A percentile compares a stretch with the other conserved stretches of the same genome.
phyloP scores from a whole-genome alignment of 495 filamentous ascomycete species.

The Trypethelium eluteriae region DNA sequence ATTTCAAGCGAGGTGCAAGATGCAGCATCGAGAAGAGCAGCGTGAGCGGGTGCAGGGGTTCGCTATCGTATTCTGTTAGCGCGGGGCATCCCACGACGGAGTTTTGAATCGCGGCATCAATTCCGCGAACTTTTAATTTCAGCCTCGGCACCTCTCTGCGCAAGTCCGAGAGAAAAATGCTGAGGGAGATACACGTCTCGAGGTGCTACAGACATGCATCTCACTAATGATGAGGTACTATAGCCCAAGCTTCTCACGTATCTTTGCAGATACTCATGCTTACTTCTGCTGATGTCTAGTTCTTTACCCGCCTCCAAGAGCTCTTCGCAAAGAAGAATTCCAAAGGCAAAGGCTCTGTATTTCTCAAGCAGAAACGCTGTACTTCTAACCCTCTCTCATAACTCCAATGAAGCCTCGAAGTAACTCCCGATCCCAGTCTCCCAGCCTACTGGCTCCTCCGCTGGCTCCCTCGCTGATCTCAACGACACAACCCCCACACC shows the following conservation, averaged over 20 bases:
- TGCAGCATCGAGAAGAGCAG: not conserved
- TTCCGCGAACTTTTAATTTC: not conserved
- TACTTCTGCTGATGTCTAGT: constrained; percentile 45
- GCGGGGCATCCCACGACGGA: not conserved
- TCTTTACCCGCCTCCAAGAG: constrained; percentile 69
- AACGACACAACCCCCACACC: constrained; percentile 52
- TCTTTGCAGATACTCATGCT: no score
- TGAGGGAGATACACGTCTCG: not conserved
- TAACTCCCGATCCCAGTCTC: constrained; percentile 20
- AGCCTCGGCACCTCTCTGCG: not conserved
- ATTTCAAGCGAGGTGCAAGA: constrained; percentile 11
- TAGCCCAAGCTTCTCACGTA: no score
- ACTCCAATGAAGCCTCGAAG: not conserved
- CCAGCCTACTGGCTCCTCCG: constrained; percentile 21
- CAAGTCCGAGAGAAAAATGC: not conserved
- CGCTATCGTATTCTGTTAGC: not conserved
- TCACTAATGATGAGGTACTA: constrained; percentile 68
- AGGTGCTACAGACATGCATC: constrained; percentile 47
- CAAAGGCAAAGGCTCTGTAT: constrained; percentile 68
- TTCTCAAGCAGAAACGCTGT: constrained; percentile 79
- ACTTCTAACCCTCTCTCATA: constrained; percentile 15
- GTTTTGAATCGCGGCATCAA: not conserved
- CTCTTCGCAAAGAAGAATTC: constrained; percentile 64
- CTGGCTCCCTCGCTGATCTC: constrained; percentile 46
- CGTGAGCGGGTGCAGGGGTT: not conserved